These are phyloP conservation scores for Echria macrotheca DNA, from an alignment of 495 filamentous ascomycete species.

Conservation along the genomic window DNA sequence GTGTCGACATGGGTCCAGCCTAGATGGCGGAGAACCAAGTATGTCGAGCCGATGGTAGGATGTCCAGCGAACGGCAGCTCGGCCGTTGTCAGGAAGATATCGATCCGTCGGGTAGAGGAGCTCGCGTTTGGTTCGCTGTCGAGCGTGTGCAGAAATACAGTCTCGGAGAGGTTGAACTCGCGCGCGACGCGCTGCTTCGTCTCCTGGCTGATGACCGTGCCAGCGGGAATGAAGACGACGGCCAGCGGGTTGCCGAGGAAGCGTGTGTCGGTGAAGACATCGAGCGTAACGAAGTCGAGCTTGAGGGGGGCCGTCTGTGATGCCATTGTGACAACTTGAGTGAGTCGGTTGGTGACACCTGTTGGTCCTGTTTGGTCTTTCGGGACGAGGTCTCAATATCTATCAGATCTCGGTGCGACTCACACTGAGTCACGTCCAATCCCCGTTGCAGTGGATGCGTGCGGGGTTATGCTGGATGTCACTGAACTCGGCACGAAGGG, in stretches of 20 bases:
- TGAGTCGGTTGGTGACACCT: no score
- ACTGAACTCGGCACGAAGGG: no score
- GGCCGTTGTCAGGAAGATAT: neutral
- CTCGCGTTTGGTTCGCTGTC: neutral
- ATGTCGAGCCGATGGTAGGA: neutral
- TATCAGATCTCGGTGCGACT: no score
- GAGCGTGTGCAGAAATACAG: neutral
- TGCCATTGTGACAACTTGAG: no score
- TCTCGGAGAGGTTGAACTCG: neutral
- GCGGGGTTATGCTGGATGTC: no score
- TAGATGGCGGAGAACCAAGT: neutral
- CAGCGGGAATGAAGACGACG: slow-evolving; percentile 2
- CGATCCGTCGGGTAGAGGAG: no score
- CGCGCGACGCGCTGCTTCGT: neutral
- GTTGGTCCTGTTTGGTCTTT: no score
- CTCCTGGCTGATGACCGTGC: neutral
- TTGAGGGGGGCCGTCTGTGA: no score
- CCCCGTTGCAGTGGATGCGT: no score
- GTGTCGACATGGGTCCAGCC: neutral
- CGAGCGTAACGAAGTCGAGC: neutral
- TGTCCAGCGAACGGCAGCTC: slow-evolving; percentile 1
- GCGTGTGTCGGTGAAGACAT: neutral
- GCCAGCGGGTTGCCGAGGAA: neutral
- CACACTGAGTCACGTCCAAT: no score
- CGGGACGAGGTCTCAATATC: no score